A percentile compares a stretch with the other conserved stretches of the same genome.
phyloP scores from a whole-genome alignment of 257 asterid genomes.

The Capsicum pubescens region DNA sequence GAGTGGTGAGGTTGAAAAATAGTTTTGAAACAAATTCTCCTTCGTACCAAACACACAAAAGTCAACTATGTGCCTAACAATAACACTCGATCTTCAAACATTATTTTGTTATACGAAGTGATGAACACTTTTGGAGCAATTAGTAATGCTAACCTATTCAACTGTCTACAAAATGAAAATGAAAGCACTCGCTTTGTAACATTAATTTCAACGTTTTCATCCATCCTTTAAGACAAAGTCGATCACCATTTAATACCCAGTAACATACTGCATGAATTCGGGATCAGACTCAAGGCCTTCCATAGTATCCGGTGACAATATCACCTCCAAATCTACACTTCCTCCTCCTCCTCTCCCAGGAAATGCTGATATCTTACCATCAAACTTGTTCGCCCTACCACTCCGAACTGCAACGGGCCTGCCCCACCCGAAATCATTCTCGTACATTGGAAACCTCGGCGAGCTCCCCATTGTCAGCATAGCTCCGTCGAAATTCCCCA shows the following conservation, averaged over 20 bases:
- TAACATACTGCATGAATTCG: conserved; percentile 11
- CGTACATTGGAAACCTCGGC: conserved; percentile 38
- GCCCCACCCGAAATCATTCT: neutral
- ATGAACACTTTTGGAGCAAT: no score
- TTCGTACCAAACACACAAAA: no score
- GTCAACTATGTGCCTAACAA: no score
- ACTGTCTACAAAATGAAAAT: no score
- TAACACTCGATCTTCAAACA: no score
- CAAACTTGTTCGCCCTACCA: conserved; percentile 47
- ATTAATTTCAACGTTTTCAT: neutral
- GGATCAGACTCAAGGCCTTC: neutral
- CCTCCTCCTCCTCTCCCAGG: conserved; percentile 51
- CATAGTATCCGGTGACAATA: conserved; percentile 49
- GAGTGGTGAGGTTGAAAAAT: no score
- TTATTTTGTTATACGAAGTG: no score
- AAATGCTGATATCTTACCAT: conserved; percentile 43
- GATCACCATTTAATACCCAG: neutral
- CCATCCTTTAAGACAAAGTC: neutral
- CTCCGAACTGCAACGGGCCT: conserved; percentile 52
- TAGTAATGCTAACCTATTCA: no score
- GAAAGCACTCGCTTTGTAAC: no score
- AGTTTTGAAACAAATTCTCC: no score
- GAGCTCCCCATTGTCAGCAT: conserved; percentile 61
- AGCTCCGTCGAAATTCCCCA: conserved; percentile 65
- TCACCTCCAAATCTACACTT: conserved; percentile 56